Percentiles rank a stretch among this genome's conserved stretches.
These are phyloP conservation scores for Hypoxylon sp. DNA, from an alignment of 2,329 filamentous ascomycete species.

Conservation along the genomic window DNA sequence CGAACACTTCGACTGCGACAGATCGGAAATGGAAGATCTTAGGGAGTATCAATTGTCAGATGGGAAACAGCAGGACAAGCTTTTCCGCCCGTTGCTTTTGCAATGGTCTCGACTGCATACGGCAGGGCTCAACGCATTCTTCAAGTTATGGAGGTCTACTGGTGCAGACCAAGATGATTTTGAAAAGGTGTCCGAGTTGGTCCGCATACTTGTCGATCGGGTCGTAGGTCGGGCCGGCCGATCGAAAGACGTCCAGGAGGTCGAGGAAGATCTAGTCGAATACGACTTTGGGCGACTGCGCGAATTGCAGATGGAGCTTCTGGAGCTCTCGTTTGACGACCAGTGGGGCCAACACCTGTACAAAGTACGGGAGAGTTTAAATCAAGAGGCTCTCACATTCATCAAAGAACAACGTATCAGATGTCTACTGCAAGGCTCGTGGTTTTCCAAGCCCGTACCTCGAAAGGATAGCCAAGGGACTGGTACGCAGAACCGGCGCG, in stretches of 20 bases:
- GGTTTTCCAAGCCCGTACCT: slow-evolving; percentile 75
- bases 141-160: slow-evolving; percentile 92
- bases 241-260: slow-evolving; percentile 84
- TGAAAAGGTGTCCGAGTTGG: slow-evolving; percentile 90
- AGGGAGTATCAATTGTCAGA: slow-evolving; percentile 82
- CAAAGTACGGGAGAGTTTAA: slow-evolving; percentile 91
- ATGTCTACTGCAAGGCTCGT: slow-evolving; percentile 87
- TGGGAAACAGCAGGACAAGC: slow-evolving; percentile 82
- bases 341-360: slow-evolving; percentile 91
- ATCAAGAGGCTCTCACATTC: slow-evolving; percentile 92
- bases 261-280: slow-evolving; percentile 88
- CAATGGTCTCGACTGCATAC: slow-evolving; percentile 95
- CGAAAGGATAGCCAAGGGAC: slow-evolving; percentile 59
- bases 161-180: slow-evolving; percentile 88
- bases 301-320: slow-evolving; percentile 90
- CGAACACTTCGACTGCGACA: slow-evolving; percentile 95
- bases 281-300: slow-evolving; percentile 84
- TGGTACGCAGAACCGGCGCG: slow-evolving; percentile 53
- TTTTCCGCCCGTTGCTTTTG: slow-evolving; percentile 87
- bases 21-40: slow-evolving; percentile 80
- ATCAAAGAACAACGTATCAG: slow-evolving; percentile 96
- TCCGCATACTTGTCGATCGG: slow-evolving; percentile 89
- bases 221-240: slow-evolving; percentile 85
- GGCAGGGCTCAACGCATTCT: slow-evolving; percentile 85
- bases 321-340: slow-evolving; percentile 92